A percentile compares a stretch with the other conserved stretches of the same genome.
Conservation (phyloP, 441 rosid genomes). For the Jatropha podagrica region DNA sequence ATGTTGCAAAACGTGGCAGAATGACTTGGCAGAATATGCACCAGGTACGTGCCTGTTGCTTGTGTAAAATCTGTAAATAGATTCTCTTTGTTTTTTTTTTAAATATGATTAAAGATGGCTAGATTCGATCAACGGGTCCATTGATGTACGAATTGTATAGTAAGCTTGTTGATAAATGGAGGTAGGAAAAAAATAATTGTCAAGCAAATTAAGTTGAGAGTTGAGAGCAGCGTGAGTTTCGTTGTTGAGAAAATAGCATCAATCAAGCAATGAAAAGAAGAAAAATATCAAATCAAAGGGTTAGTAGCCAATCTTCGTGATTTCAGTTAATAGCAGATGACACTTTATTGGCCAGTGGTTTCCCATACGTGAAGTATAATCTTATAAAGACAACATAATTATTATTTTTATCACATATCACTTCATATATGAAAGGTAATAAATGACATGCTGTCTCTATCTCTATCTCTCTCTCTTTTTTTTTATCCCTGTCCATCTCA, state of each 20-base stretch:
- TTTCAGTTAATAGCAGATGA: constrained; percentile 1
- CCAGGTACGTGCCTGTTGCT: neutral
- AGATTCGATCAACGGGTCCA: too few relatives aligned
- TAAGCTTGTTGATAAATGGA: neutral
- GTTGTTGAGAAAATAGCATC: neutral
- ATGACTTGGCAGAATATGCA: neutral
- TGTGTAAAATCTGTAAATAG: neutral
- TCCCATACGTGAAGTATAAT: constrained; percentile 4
- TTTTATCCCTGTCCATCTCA: too few relatives aligned
- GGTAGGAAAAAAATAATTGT: neutral
- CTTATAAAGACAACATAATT: neutral
- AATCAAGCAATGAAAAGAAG: neutral
- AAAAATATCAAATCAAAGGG: neutral
- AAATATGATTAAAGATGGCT: too few relatives aligned
- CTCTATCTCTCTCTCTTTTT: too few relatives aligned
- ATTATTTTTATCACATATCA: neutral
- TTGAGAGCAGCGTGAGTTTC: neutral
- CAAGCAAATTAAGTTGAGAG: neutral
- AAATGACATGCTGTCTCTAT: too few relatives aligned
- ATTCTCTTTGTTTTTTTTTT: too few relatives aligned
- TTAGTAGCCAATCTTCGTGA: neutral
- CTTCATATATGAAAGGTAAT: neutral
- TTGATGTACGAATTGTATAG: too few relatives aligned
- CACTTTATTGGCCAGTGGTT: neutral
- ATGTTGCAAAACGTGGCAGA: neutral